A percentile compares a stretch with the other conserved stretches of the same genome.
phyloP scores from a whole-genome alignment of 1,284 basidiomycete genomes.

The Ceratobasidium sp. region DNA sequence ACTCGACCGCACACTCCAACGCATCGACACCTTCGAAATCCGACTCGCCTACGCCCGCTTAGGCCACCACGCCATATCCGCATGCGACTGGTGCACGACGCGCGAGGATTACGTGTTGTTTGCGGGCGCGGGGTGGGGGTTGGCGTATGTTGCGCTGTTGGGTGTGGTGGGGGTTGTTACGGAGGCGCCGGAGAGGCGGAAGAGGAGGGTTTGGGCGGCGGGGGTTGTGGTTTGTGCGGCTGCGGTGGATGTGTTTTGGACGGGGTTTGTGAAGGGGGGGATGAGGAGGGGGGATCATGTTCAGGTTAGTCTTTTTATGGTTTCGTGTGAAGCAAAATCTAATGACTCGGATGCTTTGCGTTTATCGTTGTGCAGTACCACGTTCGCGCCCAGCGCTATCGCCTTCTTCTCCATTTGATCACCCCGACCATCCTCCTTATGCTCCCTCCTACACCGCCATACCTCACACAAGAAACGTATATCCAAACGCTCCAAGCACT shows the following conservation, averaged over 20 bases:
- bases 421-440: constrained; percentile 16
- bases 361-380: constrained; percentile 16
- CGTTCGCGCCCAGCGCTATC: constrained; percentile 17
- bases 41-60: constrained; percentile 30
- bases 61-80: constrained; percentile 5
- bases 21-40: constrained; percentile 43
- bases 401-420: constrained; percentile 19
- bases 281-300: constrained; percentile 8
- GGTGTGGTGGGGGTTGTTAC: constrained; percentile 28
- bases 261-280: constrained; percentile 27
- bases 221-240: constrained; percentile 1
- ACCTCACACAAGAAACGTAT: constrained; percentile 42
- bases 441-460: constrained; percentile 28
- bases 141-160: constrained; percentile 28
- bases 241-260: constrained; percentile 29
- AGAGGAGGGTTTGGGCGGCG: constrained; percentile 22
- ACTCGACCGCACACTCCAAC: constrained; percentile 34
- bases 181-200: constrained; percentile 36
- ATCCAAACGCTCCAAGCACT: constrained; percentile 40
- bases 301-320: background rate
- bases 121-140: constrained; percentile 24
- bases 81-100: constrained; percentile 40
- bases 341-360: background rate
- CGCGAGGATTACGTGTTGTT: constrained; percentile 39
- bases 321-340: background rate